Percentiles rank a stretch among this genome's conserved stretches.
phyloP scores from a whole-genome alignment of 2,329 filamentous ascomycete genomes.

The Pseudogymnoascus sp. region DNA sequence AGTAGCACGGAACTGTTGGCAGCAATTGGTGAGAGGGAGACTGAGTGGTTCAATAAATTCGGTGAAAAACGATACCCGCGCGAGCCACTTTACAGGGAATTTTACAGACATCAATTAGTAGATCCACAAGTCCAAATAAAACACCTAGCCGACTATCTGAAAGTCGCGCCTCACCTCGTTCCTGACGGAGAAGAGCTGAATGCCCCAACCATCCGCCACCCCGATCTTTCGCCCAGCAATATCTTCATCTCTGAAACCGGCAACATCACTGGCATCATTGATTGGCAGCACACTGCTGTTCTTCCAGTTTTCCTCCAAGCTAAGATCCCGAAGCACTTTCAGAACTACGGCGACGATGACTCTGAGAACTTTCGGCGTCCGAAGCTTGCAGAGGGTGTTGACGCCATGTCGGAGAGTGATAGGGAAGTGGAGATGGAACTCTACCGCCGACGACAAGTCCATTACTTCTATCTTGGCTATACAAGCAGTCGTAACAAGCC shows the following conservation, averaged over 20 bases:
- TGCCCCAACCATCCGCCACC: conserved; percentile 17
- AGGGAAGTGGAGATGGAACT: conserved; percentile 18
- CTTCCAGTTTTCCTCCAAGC: conserved; percentile 26
- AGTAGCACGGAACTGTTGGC: conserved; percentile 17
- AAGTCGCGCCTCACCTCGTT: conserved; percentile 18
- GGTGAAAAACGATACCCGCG: conserved; percentile 16
- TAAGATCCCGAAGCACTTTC: conserved; percentile 29
- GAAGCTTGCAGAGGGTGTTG: conserved; percentile 16
- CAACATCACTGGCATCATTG: conserved; percentile 25
- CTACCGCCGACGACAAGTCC: conserved; percentile 19
- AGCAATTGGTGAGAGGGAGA: conserved; percentile 18
- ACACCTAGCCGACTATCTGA: conserved; percentile 17
- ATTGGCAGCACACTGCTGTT: conserved; percentile 28
- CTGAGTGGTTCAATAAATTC: conserved; percentile 16
- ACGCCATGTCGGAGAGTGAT: conserved; percentile 15
- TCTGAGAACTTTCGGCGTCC: conserved; percentile 18
- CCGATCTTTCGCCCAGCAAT: conserved; percentile 25
- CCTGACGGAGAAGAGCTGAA: conserved; percentile 16
- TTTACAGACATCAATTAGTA: conserved; percentile 16
- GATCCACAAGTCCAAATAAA: conserved; percentile 17
- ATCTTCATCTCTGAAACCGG: conserved; percentile 25
- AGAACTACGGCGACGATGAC: conserved; percentile 29
- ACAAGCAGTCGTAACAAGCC: conserved; percentile 16
- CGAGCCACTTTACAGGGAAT: conserved; percentile 17
- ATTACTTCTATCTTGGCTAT: conserved; percentile 19